Evolutionary conservation across 2,329 filamentous ascomycete species (phyloP), one percentile per base, ranked within the genome.

Genomic region (Neophaeococcomyces aloes): DNA sequence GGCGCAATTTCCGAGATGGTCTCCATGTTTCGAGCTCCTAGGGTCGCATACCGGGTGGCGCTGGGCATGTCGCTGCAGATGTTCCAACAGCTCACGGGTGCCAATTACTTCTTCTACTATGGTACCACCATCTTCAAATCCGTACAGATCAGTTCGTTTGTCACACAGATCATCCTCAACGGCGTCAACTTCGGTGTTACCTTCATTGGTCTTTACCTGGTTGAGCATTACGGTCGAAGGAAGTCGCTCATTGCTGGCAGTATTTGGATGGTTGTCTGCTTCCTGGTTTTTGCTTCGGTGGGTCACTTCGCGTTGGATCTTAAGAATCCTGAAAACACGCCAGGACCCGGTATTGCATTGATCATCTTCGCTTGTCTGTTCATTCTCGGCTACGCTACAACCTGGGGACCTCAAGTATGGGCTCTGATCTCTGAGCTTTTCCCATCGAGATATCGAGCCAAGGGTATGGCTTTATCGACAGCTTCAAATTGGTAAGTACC

Each of bases 381-480:
- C 62, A 86, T 86, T 44, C 72, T 77, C 36, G 79, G 75, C 1
- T 87, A 84, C 53, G 81, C 81, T 19, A 67, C 69, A 23, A 83
- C 79, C 11, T 86, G 79, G 80, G 81, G 81, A 17, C 81, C 81
- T 1, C 45, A 60, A 61, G 49, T 68, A 29, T 69, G 65, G 65
- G 62, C 64, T 15, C 61, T 66, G 51, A 61, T 62, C 45, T 59
- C 59, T 44, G 66, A 69, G 52, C 57, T 69, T 44, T 69, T 66
- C 47, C 66, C 66, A 5, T 58, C 62, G 33, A 62, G 64, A 41
- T 66, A 67, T 51, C 78, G 84, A 58, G 82, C 83, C 49, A 84
- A 84, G 61, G 78, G 79, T 51, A 85, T 86, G 72, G 84, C 83
- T 10, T 66, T 88, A 18, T 80, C 83, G 13, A 87, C 83, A 4